These are phyloP conservation scores for Aureobasidium mangrovei DNA, from an alignment of 2,329 filamentous ascomycete species.

Conservation along the genomic window DNA sequence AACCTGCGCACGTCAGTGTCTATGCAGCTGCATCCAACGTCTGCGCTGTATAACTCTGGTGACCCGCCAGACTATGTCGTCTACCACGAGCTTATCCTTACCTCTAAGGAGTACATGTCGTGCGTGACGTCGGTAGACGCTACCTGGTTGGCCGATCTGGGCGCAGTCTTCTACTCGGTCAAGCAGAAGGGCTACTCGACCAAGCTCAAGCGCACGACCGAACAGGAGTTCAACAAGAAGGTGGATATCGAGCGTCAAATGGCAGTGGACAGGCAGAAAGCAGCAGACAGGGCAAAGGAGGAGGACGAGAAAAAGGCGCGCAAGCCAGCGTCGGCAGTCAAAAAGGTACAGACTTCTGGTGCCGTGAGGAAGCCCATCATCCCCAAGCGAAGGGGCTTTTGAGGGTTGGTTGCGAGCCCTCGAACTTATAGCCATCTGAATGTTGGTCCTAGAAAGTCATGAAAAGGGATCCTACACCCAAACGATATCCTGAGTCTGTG, in stretches of 20 bases:
- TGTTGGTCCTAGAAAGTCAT: too few relatives aligned
- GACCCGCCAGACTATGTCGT: conserved; percentile 95
- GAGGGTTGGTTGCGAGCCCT: background rate
- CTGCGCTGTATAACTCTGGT: conserved; percentile 81
- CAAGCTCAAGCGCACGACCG: conserved; percentile 74
- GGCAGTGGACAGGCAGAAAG: conserved; percentile 69
- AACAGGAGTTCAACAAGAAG: conserved; percentile 83
- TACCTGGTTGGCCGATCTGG: conserved; percentile 92
- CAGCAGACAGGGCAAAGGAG: conserved; percentile 44
- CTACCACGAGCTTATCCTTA: conserved; percentile 96
- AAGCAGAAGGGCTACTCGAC: conserved; percentile 96
- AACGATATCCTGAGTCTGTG: too few relatives aligned
- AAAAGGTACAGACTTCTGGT: conserved; percentile 21
- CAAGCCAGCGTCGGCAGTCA: conserved; percentile 21
- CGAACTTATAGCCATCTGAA: too few relatives aligned
- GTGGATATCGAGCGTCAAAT: conserved; percentile 93
- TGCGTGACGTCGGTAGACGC: conserved; percentile 94
- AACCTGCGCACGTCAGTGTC: conserved; percentile 91
- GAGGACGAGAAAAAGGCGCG: conserved; percentile 26
- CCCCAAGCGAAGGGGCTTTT: conserved; percentile 17
- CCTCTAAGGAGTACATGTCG: conserved; percentile 95
- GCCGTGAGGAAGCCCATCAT: conserved; percentile 13
- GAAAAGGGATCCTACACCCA: too few relatives aligned
- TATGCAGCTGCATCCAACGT: conserved; percentile 89
- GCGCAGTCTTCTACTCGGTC: conserved; percentile 93